Evolutionary conservation across 331 rosid species (phyloP), one percentile per base, ranked within the genome.

Genomic region (Pyrus hybrid): DNA sequence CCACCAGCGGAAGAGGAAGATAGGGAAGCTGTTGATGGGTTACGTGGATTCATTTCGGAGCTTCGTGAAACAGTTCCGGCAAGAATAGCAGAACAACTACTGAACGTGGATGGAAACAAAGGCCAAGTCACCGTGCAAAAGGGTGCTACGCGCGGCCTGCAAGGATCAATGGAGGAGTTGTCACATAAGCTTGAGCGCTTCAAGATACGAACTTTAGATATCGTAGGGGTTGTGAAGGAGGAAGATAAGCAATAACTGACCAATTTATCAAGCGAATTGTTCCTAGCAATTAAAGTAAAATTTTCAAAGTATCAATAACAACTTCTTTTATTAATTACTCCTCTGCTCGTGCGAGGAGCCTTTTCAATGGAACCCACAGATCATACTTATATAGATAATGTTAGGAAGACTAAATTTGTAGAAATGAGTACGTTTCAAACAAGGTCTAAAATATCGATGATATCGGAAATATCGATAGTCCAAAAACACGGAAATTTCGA

Each of bases 171-270:
- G 41, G 73, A 62, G 67, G 63, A 71, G 7, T 66, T 68, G 35
- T 32, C 35, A 25, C 26, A 18, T 22, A 79, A 63, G 74, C 81
- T 68, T 25, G 76, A 32, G 51, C 75, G 76, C 33, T 79, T 75
- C 80, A 83, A 79, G 74, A 65, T 83, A 37, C 72, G 73, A 29
- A 75, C 72, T 43, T 16, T 45, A 58, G 67, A 75, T 70, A 68
- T 49, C 47, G 77, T 28, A 23, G 81, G 35, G 17, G 71, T 43
- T 5, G 37, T 61, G 47, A 62, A 74, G 67, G 35, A 67, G 72
- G 64, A 75, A 45, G 58, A 62, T 13, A 80, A 80, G 65, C 21
- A 58, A 69, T 67, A 17, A 57, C 13, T 25, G 11, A 54, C 56
- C 20, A 49, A 49, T 16, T 16, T 41, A 41, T 11, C 13, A 41